These are phyloP conservation scores for Phaffomyces antillensis DNA, from an alignment of 805 yeast genomes.

Conservation along the genomic window DNA sequence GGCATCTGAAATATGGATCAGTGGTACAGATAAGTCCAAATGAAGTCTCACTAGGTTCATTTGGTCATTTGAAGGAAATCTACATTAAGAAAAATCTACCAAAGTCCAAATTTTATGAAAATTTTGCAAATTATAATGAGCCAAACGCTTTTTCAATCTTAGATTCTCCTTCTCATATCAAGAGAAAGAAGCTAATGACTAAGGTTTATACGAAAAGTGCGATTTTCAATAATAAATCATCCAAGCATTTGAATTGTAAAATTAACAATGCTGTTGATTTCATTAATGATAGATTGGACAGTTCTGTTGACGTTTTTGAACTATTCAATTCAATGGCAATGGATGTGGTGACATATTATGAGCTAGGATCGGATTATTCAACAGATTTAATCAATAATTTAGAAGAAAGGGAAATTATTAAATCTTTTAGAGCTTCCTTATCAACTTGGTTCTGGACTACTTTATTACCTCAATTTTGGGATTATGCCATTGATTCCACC, in stretches of 20 bases:
- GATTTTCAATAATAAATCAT: slow-evolving; percentile 28
- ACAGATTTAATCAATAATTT: slow-evolving; percentile 36
- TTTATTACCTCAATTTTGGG: slow-evolving; percentile 46
- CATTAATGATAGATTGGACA: slow-evolving; percentile 7
- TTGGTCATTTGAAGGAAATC: slow-evolving; percentile 43
- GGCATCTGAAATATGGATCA: slow-evolving; percentile 54
- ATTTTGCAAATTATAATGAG: slow-evolving; percentile 51
- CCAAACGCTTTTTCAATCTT: slow-evolving; percentile 53
- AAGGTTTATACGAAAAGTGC: slow-evolving; percentile 39
- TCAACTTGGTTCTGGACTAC: slow-evolving; percentile 65
- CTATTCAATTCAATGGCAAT: slow-evolving; percentile 67
- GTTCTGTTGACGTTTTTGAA: slow-evolving; percentile 46
- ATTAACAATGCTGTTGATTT: slow-evolving; percentile 23
- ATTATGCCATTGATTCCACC: slow-evolving; percentile 21
- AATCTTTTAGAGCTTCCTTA: slow-evolving; percentile 41
- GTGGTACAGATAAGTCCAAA: slow-evolving; percentile 55
- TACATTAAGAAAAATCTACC: slow-evolving; percentile 50
- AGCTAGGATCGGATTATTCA: slow-evolving; percentile 45
- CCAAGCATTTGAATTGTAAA: slow-evolving; percentile 27
- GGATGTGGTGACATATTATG: slow-evolving; percentile 59
- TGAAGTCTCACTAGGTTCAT: slow-evolving; percentile 52
- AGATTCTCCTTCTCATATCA: slow-evolving; percentile 40
- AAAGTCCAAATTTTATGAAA: slow-evolving; percentile 49
- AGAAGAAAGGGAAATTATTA: slow-evolving; percentile 35
- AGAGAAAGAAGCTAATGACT: slow-evolving; percentile 33